Percentiles rank a stretch among this genome's conserved stretches.
Evolutionary conservation across 495 filamentous ascomycete genomes (phyloP).

Genomic region (Parachaetomium inaequale): DNA sequence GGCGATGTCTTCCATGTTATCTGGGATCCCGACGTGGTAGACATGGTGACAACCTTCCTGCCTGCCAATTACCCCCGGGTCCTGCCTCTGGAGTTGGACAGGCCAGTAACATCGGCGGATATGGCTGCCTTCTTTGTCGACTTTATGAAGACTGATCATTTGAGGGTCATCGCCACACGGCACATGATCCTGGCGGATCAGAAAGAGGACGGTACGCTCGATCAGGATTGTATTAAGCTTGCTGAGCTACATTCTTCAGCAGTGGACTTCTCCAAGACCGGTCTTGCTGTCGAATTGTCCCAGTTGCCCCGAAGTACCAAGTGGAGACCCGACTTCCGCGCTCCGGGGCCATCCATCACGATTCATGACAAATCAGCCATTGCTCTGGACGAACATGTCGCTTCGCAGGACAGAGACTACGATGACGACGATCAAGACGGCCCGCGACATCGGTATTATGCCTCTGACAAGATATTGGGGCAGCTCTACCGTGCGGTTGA

Average conservation of each 20-base stretch:
- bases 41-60: slow-evolving; percentile 32
- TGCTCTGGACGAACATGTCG: slow-evolving; percentile 36
- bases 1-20: slow-evolving; percentile 77
- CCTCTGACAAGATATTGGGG: slow-evolving; percentile 66
- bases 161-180: slow-evolving; percentile 64
- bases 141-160: slow-evolving; percentile 73
- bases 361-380: slow-evolving; percentile 49
- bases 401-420: slow-evolving; percentile 34
- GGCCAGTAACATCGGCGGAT: slow-evolving; percentile 52
- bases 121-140: slow-evolving; percentile 74
- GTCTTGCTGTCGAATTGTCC: slow-evolving; percentile 56
- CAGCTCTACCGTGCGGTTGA: slow-evolving; percentile 70
- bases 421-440: slow-evolving; percentile 55
- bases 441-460: slow-evolving; percentile 56
- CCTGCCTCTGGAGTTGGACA: slow-evolving; percentile 51
- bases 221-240: slow-evolving; percentile 57
- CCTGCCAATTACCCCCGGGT: slow-evolving; percentile 67
- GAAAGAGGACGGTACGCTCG: slow-evolving; percentile 48
- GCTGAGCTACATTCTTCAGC: slow-evolving; percentile 71
- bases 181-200: slow-evolving; percentile 70
- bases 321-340: slow-evolving; percentile 50
- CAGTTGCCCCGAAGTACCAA: slow-evolving; percentile 26
- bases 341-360: slow-evolving; percentile 57
- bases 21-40: slow-evolving; percentile 53
- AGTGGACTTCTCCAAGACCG: slow-evolving; percentile 82